Conservation (phyloP, 306 rosid species). For the Chamaecrista fasciculata region DNA sequence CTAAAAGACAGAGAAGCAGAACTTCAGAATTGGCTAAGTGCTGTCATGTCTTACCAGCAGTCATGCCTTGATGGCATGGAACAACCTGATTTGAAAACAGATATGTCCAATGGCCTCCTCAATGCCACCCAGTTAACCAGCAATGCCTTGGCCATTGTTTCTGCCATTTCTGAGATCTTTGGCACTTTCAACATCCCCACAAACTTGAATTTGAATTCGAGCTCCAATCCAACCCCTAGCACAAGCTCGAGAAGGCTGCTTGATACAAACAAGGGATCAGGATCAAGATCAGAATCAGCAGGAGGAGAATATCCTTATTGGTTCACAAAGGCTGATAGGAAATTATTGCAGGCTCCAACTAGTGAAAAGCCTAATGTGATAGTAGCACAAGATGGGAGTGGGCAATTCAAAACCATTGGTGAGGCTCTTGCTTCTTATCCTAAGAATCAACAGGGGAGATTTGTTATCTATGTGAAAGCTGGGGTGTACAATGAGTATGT, state of each 20-base stretch:
- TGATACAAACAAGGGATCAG: conserved; percentile 17
- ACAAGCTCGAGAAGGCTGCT: conserved; percentile 32
- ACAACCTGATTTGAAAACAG: neutral
- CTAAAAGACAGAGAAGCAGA: conserved; percentile 31
- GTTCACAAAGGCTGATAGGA: conserved; percentile 39
- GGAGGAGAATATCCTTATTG: conserved; percentile 41
- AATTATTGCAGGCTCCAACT: conserved; percentile 30
- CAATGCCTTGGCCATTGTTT: conserved; percentile 50
- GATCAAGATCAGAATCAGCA: neutral
- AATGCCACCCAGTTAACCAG: conserved; percentile 37
- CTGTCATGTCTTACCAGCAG: conserved; percentile 39
- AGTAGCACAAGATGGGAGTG: conserved; percentile 60
- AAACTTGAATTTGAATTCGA: neutral
- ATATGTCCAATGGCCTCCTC: conserved; percentile 14
- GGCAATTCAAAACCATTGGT: conserved; percentile 40
- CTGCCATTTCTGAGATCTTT: conserved; percentile 19
- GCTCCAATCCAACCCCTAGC: neutral
- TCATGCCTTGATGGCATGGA: conserved; percentile 45
- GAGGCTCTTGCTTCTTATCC: conserved; percentile 54
- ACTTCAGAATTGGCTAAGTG: conserved; percentile 48
- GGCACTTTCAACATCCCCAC: conserved; percentile 27
- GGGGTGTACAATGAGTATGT: conserved; percentile 47
- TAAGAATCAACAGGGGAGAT: conserved; percentile 30
- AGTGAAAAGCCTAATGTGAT: conserved; percentile 33
- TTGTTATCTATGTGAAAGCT: conserved; percentile 46